Percentiles rank a stretch among this genome's conserved stretches.
phyloP scores from a whole-genome alignment of 148 eudicot genomes.

The Bassia scoparia region DNA sequence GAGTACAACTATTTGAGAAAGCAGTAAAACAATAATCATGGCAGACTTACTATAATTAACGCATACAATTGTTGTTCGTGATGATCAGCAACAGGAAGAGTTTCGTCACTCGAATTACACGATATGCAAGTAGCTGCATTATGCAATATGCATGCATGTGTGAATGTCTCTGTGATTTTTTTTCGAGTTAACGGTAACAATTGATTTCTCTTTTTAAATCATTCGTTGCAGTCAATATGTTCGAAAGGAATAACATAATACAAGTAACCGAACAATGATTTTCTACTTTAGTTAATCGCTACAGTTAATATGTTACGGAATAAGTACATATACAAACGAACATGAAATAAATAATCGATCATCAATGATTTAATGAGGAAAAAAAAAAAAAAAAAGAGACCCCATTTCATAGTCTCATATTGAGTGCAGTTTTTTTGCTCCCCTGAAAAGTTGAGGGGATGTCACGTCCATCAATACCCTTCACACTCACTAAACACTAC shows the following conservation, averaged over 20 bases:
- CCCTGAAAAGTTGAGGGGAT: conserved; percentile 14
- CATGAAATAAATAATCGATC: neutral
- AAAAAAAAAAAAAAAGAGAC: neutral
- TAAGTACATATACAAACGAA: neutral
- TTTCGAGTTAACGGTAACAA: no score
- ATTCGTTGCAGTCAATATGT: no score
- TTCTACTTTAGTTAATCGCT: no score
- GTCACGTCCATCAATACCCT: conserved; percentile 28
- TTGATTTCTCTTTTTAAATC: no score
- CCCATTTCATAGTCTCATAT: neutral
- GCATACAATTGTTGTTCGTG: neutral
- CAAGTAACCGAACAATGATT: no score
- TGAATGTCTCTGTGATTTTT: no score
- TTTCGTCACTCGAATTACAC: conserved; percentile 10
- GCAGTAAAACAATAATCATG: conserved; percentile 5
- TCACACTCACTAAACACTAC: conserved; percentile 9
- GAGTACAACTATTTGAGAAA: conserved; percentile 2
- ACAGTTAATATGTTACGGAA: no score
- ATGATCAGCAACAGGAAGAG: conserved; percentile 17
- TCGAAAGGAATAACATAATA: no score
- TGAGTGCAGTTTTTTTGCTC: neutral
- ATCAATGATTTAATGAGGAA: neutral
- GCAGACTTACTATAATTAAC: neutral
- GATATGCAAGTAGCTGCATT: no score
- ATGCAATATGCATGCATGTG: no score